Conservation (phyloP, 129 eudicot genomes). For the Flaveria ramosissima region DNA sequence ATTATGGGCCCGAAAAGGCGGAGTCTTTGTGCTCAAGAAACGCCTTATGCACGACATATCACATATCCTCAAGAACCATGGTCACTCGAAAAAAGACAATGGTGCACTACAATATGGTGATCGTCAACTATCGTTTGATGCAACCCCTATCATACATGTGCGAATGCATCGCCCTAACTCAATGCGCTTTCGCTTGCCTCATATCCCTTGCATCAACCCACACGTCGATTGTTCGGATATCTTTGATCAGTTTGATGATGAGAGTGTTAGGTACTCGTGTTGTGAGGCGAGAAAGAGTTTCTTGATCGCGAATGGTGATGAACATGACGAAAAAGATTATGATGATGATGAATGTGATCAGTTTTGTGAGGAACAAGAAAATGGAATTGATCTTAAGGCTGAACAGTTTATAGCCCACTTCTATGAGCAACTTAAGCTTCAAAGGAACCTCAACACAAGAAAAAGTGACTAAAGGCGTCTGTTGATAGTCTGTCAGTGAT, state of each 20-base stretch:
- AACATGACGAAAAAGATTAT: conserved; percentile 1
- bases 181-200: conserved; percentile 61
- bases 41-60: conserved; percentile 28
- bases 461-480: background rate
- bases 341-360: background rate
- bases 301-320: conserved; percentile 21
- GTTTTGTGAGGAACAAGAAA: conserved; percentile 37
- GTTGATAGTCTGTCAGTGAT: too few species aligned
- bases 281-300: conserved; percentile 41
- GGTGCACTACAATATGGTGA: conserved; percentile 62
- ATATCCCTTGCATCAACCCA: conserved; percentile 75
- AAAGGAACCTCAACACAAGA: conserved; percentile 46
- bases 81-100: conserved; percentile 10
- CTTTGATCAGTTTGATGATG: conserved; percentile 32
- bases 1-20: conserved; percentile 79
- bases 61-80: conserved; percentile 34
- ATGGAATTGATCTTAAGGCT: conserved; percentile 62
- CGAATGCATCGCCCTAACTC: conserved; percentile 82
- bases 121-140: conserved; percentile 76
- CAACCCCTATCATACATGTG: conserved; percentile 67
- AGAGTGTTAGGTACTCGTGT: conserved; percentile 14
- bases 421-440: conserved; percentile 74
- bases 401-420: conserved; percentile 78
- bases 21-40: conserved; percentile 42
- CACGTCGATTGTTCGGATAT: conserved; percentile 43